phyloP scores from a whole-genome alignment of 2,329 filamentous ascomycete species.

The Diaporthe sp. region DNA sequence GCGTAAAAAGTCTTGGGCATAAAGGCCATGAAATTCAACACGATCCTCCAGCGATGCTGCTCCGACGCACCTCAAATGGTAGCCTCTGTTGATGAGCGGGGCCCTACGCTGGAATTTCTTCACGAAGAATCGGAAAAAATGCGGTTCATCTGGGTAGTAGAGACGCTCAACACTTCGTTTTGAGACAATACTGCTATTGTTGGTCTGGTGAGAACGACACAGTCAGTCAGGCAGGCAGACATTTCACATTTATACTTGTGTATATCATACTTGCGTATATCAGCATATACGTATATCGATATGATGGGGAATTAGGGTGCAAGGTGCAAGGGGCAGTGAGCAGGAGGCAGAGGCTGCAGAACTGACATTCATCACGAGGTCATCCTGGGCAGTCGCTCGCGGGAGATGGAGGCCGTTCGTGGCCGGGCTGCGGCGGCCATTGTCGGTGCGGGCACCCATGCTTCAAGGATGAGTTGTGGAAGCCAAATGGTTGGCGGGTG shows the following conservation, averaged over 20 bases:
- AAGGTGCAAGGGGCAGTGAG: background rate
- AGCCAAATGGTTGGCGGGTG: background rate
- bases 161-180: slow-evolving; percentile 93
- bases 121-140: slow-evolving; percentile 91
- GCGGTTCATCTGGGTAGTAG: slow-evolving; percentile 82
- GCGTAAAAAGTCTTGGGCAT: too few relatives aligned
- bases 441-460: slow-evolving; percentile 1
- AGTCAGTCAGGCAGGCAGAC: background rate
- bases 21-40: too few relatives aligned
- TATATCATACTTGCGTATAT: background rate
- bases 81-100: slow-evolving; percentile 92
- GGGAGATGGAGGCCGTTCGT: background rate
- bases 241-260: background rate
- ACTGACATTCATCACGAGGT: slow-evolving; percentile 69
- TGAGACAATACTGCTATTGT: slow-evolving; percentile 91
- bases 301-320: background rate
- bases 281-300: too few relatives aligned
- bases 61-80: slow-evolving; percentile 71
- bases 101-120: slow-evolving; percentile 84
- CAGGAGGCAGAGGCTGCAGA: background rate
- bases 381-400: slow-evolving; percentile 54
- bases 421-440: slow-evolving; percentile 1
- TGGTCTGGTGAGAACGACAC: slow-evolving; percentile 69
- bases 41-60: too few relatives aligned
- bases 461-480: background rate